phyloP scores from a whole-genome alignment of 2,329 filamentous ascomycete species.

The Chaetothyriales sp. region DNA sequence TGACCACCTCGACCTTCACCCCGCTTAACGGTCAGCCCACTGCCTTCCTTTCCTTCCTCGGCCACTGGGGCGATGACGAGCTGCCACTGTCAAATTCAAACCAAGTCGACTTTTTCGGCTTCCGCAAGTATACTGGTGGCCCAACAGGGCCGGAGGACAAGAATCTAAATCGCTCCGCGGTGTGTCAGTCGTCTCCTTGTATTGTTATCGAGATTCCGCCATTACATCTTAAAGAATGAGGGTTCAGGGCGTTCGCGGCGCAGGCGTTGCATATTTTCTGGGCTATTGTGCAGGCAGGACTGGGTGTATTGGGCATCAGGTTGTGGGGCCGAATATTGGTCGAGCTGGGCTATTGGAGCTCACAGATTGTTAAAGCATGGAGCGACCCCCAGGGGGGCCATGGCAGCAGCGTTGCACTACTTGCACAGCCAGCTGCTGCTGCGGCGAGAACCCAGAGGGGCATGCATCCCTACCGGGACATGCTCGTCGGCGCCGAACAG shows the following conservation, averaged over 20 bases:
- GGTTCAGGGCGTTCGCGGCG: not conserved
- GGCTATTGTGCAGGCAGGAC: not conserved
- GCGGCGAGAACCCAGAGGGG: not conserved
- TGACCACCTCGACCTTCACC: slow-evolving; percentile 28
- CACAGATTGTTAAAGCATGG: not conserved
- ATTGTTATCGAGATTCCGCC: not conserved
- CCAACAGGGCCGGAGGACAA: slow-evolving; percentile 49
- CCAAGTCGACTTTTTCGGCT: slow-evolving; percentile 30
- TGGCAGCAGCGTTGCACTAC: not conserved
- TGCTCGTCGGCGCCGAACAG: not conserved
- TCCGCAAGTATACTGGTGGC: slow-evolving; percentile 41
- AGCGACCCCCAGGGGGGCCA: not conserved
- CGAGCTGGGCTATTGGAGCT: not conserved
- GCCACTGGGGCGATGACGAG: slow-evolving; percentile 48
- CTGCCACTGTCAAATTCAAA: slow-evolving; percentile 36
- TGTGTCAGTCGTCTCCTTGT: not conserved
- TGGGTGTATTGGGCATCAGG: not conserved
- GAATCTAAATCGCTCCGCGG: slow-evolving; percentile 8
- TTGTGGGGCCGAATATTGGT: not conserved
- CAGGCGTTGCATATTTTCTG: not conserved
- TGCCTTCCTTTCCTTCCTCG: slow-evolving; percentile 41
- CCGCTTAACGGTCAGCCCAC: slow-evolving; percentile 35
- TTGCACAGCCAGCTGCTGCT: not conserved
- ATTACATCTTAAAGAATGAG: not conserved
- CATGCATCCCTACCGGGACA: not conserved